phyloP scores from a whole-genome alignment of 805 yeast genomes.

The Hanseniaspora clermontiae region DNA sequence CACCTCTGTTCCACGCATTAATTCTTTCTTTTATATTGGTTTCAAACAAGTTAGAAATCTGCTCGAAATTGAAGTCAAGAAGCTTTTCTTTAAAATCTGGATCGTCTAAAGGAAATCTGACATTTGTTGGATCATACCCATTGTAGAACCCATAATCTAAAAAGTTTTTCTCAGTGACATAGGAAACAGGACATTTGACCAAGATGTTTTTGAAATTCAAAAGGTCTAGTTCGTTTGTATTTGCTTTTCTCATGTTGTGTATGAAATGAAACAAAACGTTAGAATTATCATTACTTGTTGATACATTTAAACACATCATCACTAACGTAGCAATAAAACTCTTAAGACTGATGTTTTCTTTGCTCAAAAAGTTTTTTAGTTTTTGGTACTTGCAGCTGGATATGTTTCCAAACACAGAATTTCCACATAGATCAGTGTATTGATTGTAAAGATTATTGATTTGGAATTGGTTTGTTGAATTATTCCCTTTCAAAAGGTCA shows the following conservation, averaged over 20 bases:
- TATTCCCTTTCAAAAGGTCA: slow-evolving; percentile 16
- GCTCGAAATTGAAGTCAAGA: slow-evolving; percentile 21
- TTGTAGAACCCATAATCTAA: slow-evolving; percentile 16
- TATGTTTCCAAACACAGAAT: slow-evolving; percentile 22
- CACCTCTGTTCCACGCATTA: slow-evolving; percentile 19
- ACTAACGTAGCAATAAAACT: slow-evolving; percentile 23
- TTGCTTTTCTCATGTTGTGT: slow-evolving; percentile 18
- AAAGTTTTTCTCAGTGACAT: slow-evolving; percentile 19
- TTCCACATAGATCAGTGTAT: slow-evolving; percentile 21
- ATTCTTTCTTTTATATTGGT: slow-evolving; percentile 16
- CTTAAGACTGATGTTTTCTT: slow-evolving; percentile 20
- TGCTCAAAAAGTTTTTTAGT: slow-evolving; percentile 16
- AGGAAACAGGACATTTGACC: slow-evolving; percentile 21
- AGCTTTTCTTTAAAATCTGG: slow-evolving; percentile 18
- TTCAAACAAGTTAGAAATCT: slow-evolving; percentile 19
- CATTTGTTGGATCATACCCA: slow-evolving; percentile 19
- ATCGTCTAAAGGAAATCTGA: slow-evolving; percentile 14
- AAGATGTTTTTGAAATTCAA: slow-evolving; percentile 21
- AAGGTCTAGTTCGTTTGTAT: slow-evolving; percentile 17
- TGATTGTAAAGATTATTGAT: slow-evolving; percentile 4
- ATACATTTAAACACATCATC: slow-evolving; percentile 23
- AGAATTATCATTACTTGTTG: slow-evolving; percentile 12
- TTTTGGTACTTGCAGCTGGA: slow-evolving; percentile 16
- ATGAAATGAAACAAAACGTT: slow-evolving; percentile 21
- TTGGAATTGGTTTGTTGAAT: not conserved